Base-by-base conservation (phyloP, 139 green algal genomes). In the Zygnema circumcarinatum region DNA sequence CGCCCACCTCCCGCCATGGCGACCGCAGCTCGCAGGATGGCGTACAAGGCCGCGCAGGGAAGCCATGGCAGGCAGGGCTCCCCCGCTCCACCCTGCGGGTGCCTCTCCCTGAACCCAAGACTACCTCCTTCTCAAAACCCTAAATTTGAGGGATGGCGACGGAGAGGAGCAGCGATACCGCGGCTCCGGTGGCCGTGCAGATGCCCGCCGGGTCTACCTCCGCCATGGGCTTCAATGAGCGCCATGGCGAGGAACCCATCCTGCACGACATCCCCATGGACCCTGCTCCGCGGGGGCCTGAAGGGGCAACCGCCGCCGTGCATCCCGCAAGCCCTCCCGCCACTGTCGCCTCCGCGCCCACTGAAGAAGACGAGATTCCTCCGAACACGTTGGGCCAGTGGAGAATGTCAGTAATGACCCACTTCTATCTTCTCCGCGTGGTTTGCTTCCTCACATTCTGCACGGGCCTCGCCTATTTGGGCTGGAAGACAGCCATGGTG, bases 401-500 rank as follows among this genome's bases (percentile, higher is more conserved):
- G 69, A 67, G 79, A 67, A 86, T 86, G 79, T 79, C 42, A 0
- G 33, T 38, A 21, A 52, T 52, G 2, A 86, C 79, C 0, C 79
- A 86, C 20, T 86, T 79, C 52, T 1, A 42, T 32, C 35, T 86
- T 22, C 73, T 86, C 56, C 79, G 79, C 31, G 47, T 78, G 25
- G 54, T 86, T 29, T 86, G 40, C 0, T 38, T 79, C 22, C 0
- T 52, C 40, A 86, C 79, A 11, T 38, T 86, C 41, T 2, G 62
- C 1, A 52, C 79, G 0, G 81, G 84, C 39, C 53, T 76, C 41
- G 36, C 25, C 21, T 89, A 89, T 31, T 41, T 89, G 32, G 75
- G 29, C 3, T 89, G 84, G 84, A 89, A 89, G 38, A 52, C 32
- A 21, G 40, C 2, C 47, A 87, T 89, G 74, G 41, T 89, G 21